These are phyloP conservation scores for Dactylonectria estremocensis DNA, from an alignment of 2,329 filamentous ascomycete genomes.

Conservation along the genomic window DNA sequence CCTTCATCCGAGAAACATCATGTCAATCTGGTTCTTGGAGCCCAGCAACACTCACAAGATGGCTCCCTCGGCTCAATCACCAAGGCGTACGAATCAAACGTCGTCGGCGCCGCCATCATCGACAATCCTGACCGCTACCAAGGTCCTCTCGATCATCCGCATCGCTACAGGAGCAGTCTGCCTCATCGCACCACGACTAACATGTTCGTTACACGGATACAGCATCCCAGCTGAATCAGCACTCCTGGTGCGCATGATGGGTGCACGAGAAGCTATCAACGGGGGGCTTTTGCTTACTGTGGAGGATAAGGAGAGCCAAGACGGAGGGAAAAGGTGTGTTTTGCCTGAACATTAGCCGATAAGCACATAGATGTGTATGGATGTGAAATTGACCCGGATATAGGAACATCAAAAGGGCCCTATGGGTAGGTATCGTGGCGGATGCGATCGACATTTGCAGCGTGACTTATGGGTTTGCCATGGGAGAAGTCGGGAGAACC, in stretches of 20 bases:
- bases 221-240: not conserved
- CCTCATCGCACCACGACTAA: not conserved
- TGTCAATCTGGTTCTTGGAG: not conserved
- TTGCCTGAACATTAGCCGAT: not conserved
- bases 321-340: not conserved
- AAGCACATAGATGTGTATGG: not conserved
- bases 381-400: not conserved
- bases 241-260: not conserved
- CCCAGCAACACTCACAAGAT: not conserved
- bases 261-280: not conserved
- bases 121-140: not conserved
- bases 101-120: not conserved
- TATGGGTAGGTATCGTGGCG: not conserved
- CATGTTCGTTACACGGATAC: not conserved
- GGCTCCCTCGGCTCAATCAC: not conserved
- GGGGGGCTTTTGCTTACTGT: not conserved
- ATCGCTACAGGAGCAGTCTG: not conserved
- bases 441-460: not conserved
- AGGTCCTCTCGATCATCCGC: not conserved
- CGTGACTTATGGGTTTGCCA: not conserved
- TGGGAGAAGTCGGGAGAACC: not conserved
- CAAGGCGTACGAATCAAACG: not conserved
- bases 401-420: not conserved
- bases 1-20: not conserved
- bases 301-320: not conserved